Evolutionary conservation across 129 eudicot genomes (phyloP).

Genomic region (Centaurea solstitialis): DNA sequence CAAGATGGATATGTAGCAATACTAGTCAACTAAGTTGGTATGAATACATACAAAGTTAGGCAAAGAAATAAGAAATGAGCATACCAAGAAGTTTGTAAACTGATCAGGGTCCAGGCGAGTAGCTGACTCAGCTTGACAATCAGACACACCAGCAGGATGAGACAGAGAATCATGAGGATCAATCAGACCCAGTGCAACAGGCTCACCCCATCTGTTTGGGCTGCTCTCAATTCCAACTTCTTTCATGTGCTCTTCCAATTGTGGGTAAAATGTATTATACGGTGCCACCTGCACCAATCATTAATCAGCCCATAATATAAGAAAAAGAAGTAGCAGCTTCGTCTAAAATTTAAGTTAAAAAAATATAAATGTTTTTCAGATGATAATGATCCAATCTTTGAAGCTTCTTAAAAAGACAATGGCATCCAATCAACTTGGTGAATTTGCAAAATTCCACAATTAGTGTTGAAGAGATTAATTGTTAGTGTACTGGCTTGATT

Average conservation of each 20-base stretch:
- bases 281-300: conserved; percentile 74
- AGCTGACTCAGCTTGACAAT: conserved; percentile 95
- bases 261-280: conserved; percentile 83
- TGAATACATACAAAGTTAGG: no score
- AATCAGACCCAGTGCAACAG: conserved; percentile 82
- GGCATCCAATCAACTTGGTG: neutral
- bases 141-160: conserved; percentile 96
- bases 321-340: neutral
- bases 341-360: neutral
- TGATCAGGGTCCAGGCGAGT: conserved; percentile 81
- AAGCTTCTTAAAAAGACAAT: neutral
- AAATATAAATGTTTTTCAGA: neutral
- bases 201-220: conserved; percentile 88
- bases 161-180: conserved; percentile 99
- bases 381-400: neutral
- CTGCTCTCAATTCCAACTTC: conserved; percentile 85
- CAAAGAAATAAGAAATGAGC: conserved; percentile 14
- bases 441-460: neutral
- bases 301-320: neutral
- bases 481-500: neutral
- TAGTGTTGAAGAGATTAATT: neutral
- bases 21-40: no score
- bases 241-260: conserved; percentile 85
- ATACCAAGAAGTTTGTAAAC: conserved; percentile 81
- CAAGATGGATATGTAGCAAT: neutral